phyloP scores from a whole-genome alignment of 345 rosid genomes.

The Eucalyptus sp. region DNA sequence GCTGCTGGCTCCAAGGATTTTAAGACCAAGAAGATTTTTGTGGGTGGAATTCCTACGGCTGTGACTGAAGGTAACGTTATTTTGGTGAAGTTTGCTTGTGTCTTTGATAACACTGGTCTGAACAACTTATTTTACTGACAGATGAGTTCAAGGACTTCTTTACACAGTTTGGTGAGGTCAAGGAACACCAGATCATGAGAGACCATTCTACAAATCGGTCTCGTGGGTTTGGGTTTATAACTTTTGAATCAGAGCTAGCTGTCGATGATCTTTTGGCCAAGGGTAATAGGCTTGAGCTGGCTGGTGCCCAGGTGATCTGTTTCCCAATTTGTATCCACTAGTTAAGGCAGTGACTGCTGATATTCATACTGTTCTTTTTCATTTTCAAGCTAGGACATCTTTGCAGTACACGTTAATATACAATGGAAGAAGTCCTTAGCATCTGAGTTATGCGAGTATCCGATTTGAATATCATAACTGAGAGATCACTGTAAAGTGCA shows the following conservation, averaged over 20 bases:
- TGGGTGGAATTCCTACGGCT: conserved; percentile 84
- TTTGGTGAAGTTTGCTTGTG: not conserved
- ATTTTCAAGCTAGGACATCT: not conserved
- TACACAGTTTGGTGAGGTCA: conserved; percentile 57
- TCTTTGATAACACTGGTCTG: not conserved
- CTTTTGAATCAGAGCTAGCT: conserved; percentile 53
- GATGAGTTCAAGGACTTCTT: conserved; percentile 78
- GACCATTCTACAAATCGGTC: conserved; percentile 72
- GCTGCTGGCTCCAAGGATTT: conserved; percentile 63
- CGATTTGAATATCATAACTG: not conserved
- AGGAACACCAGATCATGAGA: conserved; percentile 60
- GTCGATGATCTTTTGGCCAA: conserved; percentile 58
- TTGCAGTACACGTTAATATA: not conserved
- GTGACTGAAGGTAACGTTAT: conserved; percentile 59
- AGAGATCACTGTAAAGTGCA: not conserved
- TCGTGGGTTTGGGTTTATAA: conserved; percentile 75
- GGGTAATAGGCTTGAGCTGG: conserved; percentile 60
- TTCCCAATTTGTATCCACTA: not conserved
- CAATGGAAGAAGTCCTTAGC: not conserved
- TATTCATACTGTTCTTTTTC: not conserved
- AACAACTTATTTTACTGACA: not conserved
- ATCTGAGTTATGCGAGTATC: not conserved
- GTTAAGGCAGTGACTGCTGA: not conserved
- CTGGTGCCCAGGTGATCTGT: conserved; percentile 47
- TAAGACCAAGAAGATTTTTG: conserved; percentile 93